Evolutionary conservation across 441 rosid species (phyloP).

Genomic region (Euphorbia celastroides): DNA sequence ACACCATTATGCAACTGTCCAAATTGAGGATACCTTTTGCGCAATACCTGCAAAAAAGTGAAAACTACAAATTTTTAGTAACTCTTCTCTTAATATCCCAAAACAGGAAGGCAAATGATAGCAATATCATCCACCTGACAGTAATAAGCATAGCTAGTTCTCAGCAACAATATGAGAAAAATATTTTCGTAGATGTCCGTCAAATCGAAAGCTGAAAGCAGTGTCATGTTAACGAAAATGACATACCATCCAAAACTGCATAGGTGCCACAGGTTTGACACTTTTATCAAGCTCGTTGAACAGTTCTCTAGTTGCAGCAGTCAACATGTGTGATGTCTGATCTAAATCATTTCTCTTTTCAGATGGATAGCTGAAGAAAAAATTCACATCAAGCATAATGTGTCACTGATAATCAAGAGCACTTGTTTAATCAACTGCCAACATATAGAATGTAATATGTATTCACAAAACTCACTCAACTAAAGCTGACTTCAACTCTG

Average conservation of each 20-base stretch:
- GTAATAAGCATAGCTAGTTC: constrained; percentile 5
- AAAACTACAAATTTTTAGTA: constrained; percentile 3
- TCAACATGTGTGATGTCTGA: constrained; percentile 81
- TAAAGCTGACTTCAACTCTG: constrained; percentile 83
- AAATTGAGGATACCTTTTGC: constrained; percentile 89
- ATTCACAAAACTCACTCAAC: constrained; percentile 34
- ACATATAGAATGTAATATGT: not conserved
- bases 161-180: not conserved
- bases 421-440: not conserved
- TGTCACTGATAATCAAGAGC: constrained; percentile 12
- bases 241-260: constrained; percentile 92
- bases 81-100: not conserved
- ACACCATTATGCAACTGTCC: constrained; percentile 88
- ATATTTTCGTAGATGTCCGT: not conserved
- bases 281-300: constrained; percentile 81
- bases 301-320: constrained; percentile 81
- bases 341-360: constrained; percentile 69
- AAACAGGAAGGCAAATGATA: not conserved
- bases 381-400: constrained; percentile 8
- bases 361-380: constrained; percentile 54
- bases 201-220: constrained; percentile 6
- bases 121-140: not conserved
- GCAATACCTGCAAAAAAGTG: constrained; percentile 52
- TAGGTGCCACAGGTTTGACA: constrained; percentile 83
- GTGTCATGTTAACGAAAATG: not conserved